phyloP scores from a whole-genome alignment of 148 eudicot genomes.

The Rhododendron griersonianum region DNA sequence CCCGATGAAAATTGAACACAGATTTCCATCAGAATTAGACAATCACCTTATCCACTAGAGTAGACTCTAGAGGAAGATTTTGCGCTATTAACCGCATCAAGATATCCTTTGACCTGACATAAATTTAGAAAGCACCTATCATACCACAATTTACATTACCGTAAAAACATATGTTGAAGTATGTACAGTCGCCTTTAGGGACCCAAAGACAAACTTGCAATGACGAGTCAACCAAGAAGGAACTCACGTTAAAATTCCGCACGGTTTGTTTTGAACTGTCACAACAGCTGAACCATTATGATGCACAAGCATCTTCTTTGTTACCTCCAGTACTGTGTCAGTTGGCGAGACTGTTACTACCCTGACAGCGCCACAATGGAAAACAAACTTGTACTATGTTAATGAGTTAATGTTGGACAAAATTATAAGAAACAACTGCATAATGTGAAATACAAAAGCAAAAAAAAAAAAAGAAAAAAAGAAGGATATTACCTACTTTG shows the following conservation, averaged over 20 bases:
- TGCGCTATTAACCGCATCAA: slow-evolving; percentile 84
- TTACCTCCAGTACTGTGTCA: slow-evolving; percentile 72
- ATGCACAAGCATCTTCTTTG: slow-evolving; percentile 79
- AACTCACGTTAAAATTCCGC: slow-evolving; percentile 84
- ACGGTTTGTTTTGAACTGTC: slow-evolving; percentile 69
- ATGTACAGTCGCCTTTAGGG: not conserved
- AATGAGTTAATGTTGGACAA: not conserved
- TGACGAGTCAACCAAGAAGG: slow-evolving; percentile 1
- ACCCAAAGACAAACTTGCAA: not conserved
- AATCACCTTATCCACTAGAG: slow-evolving; percentile 79
- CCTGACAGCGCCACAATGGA: slow-evolving; percentile 32
- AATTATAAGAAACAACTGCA: not conserved
- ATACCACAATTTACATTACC: not conserved
- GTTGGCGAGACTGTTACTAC: slow-evolving; percentile 75
- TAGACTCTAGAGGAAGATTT: slow-evolving; percentile 72
- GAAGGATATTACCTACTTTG: slow-evolving; percentile 91
- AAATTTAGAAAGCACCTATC: not conserved
- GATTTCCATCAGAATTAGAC: not conserved
- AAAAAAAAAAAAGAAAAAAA: slow-evolving; percentile 6
- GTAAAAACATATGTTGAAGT: not conserved
- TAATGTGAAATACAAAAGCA: not conserved
- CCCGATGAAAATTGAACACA: not conserved
- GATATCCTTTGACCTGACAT: slow-evolving; percentile 81
- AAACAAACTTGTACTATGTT: not conserved
- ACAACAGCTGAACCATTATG: slow-evolving; percentile 67